Evolutionary conservation across 257 asterid species (phyloP), one percentile per base, ranked within the genome.

Genomic region (Primulina eburnea): DNA sequence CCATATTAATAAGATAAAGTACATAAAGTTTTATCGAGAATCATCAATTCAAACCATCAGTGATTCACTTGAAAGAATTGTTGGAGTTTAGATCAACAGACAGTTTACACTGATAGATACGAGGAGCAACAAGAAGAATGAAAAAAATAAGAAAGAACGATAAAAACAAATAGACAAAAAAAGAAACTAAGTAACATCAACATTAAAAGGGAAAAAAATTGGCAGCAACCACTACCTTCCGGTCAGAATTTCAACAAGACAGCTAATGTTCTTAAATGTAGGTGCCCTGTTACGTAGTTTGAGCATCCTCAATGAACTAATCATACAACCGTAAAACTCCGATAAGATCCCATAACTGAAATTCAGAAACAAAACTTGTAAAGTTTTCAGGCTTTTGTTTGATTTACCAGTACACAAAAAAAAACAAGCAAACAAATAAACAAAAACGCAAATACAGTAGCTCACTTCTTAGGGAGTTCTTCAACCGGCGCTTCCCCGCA

Each of bases 221-320:
- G 18, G 5, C 4, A 43, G 10, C 60, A 14, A 3, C 53, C 57
- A 55, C 70, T 78, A 88, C 98, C 96, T 87, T 82, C 91, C 92
- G 8, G 91, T 76, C 71, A 88, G 74, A 32, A 82, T 78, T 74
- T 85, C 85, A 68, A 92, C 88, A 77, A 84, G 97, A 59, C 72
- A 75, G 78, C 87, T 78, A 64, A 90, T 77, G 34, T 84, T 87
- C 63, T 71, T 76, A 76, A 92, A 87, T 32, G 77, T 81, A 28
- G 92, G 82, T 20, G 77, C 67, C 83, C 53, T 84, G 65, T 88
- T 86, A 38, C 82, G 83, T 29, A 89, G 79, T 70, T 73, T 52
- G 47, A 92, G 88, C 83, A 92, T 67, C 81, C 98, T 82, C 82
- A 86, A 30, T 14, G 98, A 89, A 68, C 81, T 79, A 70, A 70